Percentiles rank a stretch among this genome's conserved stretches.
Evolutionary conservation across 2,329 filamentous ascomycete genomes (phyloP).

Genomic region (Fonsecaea erecta): DNA sequence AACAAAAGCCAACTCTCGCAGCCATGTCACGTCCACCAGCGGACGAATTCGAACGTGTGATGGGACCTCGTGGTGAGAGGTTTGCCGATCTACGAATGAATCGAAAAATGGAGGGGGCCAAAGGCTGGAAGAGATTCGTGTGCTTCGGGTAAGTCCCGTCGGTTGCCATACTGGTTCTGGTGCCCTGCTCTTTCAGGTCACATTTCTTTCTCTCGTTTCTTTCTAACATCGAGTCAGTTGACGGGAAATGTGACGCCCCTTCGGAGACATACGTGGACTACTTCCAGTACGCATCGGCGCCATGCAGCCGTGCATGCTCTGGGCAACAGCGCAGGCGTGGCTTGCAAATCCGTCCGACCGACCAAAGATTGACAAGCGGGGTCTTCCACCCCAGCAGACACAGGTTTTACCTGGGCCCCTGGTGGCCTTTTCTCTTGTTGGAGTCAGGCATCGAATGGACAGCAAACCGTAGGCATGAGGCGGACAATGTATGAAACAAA

Average conservation of each 20-base stretch:
- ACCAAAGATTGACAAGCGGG: background rate
- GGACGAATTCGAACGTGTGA: constrained; percentile 22
- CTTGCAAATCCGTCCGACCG: background rate
- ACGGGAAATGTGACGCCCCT: background rate
- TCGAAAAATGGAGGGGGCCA: constrained; percentile 17
- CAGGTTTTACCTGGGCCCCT: background rate
- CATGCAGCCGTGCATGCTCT: background rate
- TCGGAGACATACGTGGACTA: background rate
- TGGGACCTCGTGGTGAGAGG: constrained; percentile 29
- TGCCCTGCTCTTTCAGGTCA: background rate
- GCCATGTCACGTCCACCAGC: constrained; percentile 6
- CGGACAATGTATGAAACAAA: background rate
- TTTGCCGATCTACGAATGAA: constrained; percentile 31
- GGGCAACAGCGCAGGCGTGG: background rate
- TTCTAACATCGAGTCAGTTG: constrained; percentile 4
- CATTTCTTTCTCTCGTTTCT: background rate
- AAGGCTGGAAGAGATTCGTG: constrained; percentile 26
- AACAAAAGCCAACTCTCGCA: constrained; percentile 24
- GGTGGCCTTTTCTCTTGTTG: background rate
- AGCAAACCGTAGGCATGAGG: background rate
- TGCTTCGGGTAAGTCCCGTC: constrained; percentile 21
- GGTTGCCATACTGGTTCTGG: background rate
- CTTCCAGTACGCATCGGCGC: background rate
- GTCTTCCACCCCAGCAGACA: background rate
- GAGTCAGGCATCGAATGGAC: background rate